These are phyloP conservation scores for rapeseed (Brassica napus) DNA, from an alignment of 345 rosid genomes.

Conservation along the genomic window DNA sequence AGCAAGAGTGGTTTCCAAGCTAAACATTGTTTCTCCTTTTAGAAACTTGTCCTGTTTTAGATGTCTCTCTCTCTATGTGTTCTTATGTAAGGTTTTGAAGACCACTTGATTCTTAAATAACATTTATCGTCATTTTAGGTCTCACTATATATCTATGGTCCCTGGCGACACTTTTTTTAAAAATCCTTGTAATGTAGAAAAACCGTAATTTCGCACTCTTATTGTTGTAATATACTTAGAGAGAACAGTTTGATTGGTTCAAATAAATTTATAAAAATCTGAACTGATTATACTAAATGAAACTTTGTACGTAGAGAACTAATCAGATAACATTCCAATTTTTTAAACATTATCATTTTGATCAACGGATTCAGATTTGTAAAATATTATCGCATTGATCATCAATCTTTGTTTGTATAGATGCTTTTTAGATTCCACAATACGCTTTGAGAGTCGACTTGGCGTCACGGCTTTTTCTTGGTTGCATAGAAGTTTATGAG, in stretches of 20 bases:
- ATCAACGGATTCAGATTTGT: too few relatives aligned
- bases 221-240: too few relatives aligned
- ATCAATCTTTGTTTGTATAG: too few relatives aligned
- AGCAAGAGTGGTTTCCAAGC: constrained; percentile 10
- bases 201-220: neutral
- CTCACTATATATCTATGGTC: neutral
- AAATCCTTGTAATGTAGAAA: neutral
- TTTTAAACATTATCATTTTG: too few relatives aligned
- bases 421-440: too few relatives aligned
- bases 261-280: neutral
- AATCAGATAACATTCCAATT: neutral
- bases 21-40: neutral
- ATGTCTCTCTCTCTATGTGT: constrained; percentile 14
- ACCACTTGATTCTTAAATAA: neutral
- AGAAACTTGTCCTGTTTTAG: constrained; percentile 12
- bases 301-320: neutral
- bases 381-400: too few relatives aligned
- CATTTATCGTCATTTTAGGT: neutral
- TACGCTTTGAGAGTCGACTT: too few relatives aligned
- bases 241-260: too few relatives aligned
- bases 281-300: neutral
- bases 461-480: too few relatives aligned
- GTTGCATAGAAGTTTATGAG: too few relatives aligned
- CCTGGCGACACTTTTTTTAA: neutral
- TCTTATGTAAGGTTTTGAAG: constrained; percentile 18